Evolutionary conservation across 1,284 basidiomycete genomes (phyloP), one percentile per base, ranked within the genome.

Genomic region (Cutaneotrichosporon sp.): DNA sequence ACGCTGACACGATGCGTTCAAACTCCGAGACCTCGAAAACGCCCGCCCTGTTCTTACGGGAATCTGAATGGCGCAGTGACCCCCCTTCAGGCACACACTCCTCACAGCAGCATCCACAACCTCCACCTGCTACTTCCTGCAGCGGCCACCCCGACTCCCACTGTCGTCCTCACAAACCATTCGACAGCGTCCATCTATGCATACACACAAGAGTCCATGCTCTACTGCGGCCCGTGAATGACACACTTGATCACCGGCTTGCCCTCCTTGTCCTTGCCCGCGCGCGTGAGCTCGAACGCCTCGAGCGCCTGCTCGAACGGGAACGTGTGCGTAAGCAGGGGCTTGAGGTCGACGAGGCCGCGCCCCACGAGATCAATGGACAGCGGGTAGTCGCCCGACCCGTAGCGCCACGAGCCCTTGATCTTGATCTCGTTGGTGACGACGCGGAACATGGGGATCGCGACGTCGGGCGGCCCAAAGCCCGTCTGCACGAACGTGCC

Each of bases 211-310:
- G 45, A 25, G 11, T 22, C 22, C 3, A 24, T 25, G 14, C 22
- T 9, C 50, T 60, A 77, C 64, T 77, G 72, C 7, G 78, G 78
- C 31, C 76, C 78, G 54, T 71, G 68, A 63, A 79, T 79, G 22
- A 79, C 76, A 63, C 74, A 76, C 70, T 79, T 79, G 72, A 79
- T 79, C 2, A 77, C 76, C 25, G 66, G 74, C 69, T 82, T 82
- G 31, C 84, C 85, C 63, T 86, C 82, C 55, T 78, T 84, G 60
- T 92, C 89, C 81, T 89, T 91, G 33, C 94, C 93, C 29, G 72
- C 75, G 59, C 82, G 80, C 33, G 83, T 84, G n/a, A 82, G 79
- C 60, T 83, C 81, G 71, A 86, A 86, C 1, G 85, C 85, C 67
- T 82, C 79, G 53, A 82, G 68, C 2, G 85, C 83, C 60, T 81